Conservation (phyloP, 768 basidiomycete species). For the Stropharia rugosoannulata region DNA sequence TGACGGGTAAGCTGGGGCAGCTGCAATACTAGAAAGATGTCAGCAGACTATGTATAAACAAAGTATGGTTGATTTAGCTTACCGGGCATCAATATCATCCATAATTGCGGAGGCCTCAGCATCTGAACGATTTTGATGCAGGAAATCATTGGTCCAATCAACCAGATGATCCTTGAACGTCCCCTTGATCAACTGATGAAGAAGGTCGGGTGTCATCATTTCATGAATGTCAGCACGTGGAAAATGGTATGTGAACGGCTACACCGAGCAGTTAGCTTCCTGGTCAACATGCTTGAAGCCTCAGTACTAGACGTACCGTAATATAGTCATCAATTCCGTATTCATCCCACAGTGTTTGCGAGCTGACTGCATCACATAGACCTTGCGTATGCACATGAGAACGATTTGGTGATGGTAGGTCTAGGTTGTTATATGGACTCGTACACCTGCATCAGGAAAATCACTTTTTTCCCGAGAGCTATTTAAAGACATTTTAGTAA, state of each 20-base stretch:
- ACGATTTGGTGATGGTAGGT: slow-evolving; percentile 18
- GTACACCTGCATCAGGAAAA: too few species aligned
- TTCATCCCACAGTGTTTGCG: slow-evolving; percentile 24
- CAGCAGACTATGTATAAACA: too few species aligned
- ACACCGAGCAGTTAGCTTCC: background rate
- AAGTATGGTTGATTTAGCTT: slow-evolving; percentile 3
- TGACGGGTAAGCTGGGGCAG: slow-evolving; percentile 18
- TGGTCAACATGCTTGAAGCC: background rate
- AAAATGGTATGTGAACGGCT: slow-evolving; percentile 30
- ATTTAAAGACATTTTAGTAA: too few species aligned
- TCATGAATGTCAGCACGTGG: slow-evolving; percentile 33
- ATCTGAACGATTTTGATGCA: slow-evolving; percentile 17
- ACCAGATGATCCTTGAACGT: too few species aligned
- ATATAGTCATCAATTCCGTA: slow-evolving; percentile 27
- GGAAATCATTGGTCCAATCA: slow-evolving; percentile 31
- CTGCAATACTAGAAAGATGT: slow-evolving; percentile 20
- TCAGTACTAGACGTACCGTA: background rate
- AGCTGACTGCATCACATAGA: slow-evolving; percentile 16
- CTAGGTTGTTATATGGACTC: slow-evolving; percentile 17
- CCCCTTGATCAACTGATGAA: slow-evolving; percentile 41
- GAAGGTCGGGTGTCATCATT: slow-evolving; percentile 26
- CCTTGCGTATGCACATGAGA: slow-evolving; percentile 18
- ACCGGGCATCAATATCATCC: slow-evolving; percentile 34
- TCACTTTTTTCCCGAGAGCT: too few species aligned
- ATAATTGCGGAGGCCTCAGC: slow-evolving; percentile 21